Conservation (phyloP, 1,284 basidiomycete species). For the Cutaneotrichosporon spelunceum region DNA sequence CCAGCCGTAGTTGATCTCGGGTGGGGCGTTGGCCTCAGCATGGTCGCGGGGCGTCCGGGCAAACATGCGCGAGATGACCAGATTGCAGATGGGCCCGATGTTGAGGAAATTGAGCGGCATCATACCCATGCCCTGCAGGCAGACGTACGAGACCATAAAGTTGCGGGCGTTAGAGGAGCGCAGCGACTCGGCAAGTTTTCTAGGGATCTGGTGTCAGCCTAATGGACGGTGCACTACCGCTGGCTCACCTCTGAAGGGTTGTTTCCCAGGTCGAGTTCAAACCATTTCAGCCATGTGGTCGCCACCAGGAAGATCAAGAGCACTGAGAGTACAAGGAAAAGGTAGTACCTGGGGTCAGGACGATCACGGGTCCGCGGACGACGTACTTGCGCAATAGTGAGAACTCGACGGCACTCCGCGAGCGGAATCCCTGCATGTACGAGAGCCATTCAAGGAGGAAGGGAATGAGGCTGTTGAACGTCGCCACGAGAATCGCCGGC, state of each 20-base stretch:
- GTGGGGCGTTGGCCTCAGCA: conserved; percentile 93
- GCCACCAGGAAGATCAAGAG: conserved; percentile 93
- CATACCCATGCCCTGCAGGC: conserved; percentile 86
- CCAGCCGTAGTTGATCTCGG: conserved; percentile 88
- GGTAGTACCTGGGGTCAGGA: conserved; percentile 68
- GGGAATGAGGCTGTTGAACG: conserved; percentile 82
- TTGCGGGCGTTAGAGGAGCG: conserved; percentile 65
- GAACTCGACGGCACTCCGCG: conserved; percentile 88
- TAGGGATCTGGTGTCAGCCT: conserved; percentile 65
- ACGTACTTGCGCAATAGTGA: conserved; percentile 83
- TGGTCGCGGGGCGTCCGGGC: conserved; percentile 60
- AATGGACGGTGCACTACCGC: no score
- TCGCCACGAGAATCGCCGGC: conserved; percentile 83
- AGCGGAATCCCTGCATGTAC: conserved; percentile 81
- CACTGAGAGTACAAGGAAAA: conserved; percentile 90
- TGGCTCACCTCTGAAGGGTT: conserved; percentile 61
- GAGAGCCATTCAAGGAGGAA: conserved; percentile 82
- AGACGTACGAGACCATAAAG: conserved; percentile 94
- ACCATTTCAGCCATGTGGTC: conserved; percentile 68
- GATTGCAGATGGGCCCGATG: conserved; percentile 75
- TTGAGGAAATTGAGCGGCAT: conserved; percentile 94
- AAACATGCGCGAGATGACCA: conserved; percentile 60
- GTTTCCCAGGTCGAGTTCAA: conserved; percentile 75
- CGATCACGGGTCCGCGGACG: not conserved
- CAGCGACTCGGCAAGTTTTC: conserved; percentile 78